Evolutionary conservation across 2,329 filamentous ascomycete species (phyloP).

Genomic region (Aspergillus sp.): DNA sequence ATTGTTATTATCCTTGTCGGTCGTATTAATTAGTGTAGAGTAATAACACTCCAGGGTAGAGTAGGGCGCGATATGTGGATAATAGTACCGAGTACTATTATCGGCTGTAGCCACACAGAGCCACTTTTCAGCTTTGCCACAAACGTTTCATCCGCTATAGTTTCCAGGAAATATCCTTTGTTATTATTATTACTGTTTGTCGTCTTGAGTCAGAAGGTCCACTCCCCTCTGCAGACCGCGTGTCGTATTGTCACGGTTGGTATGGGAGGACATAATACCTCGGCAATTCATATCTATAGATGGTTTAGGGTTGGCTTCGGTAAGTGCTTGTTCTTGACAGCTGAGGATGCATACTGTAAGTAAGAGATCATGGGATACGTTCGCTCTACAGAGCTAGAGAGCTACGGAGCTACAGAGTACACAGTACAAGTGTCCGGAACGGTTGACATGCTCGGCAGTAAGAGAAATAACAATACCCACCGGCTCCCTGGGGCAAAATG

Average conservation of each 20-base stretch:
- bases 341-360: too few species aligned
- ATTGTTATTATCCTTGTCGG: too few species aligned
- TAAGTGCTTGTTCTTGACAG: too few species aligned
- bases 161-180: slow-evolving; percentile 3
- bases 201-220: background rate
- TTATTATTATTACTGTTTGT: background rate
- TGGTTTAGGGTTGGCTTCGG: background rate
- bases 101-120: slow-evolving; percentile 6
- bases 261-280: background rate
- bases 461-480: background rate
- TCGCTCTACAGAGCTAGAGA: too few species aligned
- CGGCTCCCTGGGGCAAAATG: background rate
- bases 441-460: background rate
- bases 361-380: too few species aligned
- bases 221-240: background rate
- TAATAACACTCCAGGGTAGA: background rate
- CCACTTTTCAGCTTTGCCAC: slow-evolving; percentile 13
- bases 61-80: background rate
- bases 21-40: background rate
- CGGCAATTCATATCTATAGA: background rate
- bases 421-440: background rate
- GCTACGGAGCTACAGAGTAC: too few species aligned
- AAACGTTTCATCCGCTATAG: slow-evolving; percentile 7
- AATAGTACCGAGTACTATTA: slow-evolving; percentile 5
- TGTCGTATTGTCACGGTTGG: background rate